A percentile compares a stretch with the other conserved stretches of the same genome.
Conservation (phyloP, 495 filamentous ascomycete species). For the Aspergillus ostianus region DNA sequence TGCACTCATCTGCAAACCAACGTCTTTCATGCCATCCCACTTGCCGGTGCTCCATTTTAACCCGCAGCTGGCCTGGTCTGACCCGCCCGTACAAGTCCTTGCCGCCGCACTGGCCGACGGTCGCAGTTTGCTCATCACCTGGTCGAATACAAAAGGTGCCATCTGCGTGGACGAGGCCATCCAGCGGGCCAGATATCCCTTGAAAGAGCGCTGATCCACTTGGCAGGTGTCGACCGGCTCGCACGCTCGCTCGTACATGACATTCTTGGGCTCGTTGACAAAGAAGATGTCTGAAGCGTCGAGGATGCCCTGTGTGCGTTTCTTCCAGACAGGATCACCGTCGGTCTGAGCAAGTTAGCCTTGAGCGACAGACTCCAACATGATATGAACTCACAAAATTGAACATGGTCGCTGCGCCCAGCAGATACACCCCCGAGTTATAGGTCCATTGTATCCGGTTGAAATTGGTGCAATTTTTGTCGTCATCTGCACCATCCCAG, state of each 20-base stretch:
- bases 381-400: slow-evolving; percentile 29
- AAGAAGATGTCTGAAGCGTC: slow-evolving; percentile 57
- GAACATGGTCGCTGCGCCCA: slow-evolving; percentile 41
- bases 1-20: slow-evolving; percentile 73
- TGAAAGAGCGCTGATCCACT: slow-evolving; percentile 79
- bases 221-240: slow-evolving; percentile 60
- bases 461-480: slow-evolving; percentile 37
- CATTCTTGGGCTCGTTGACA: slow-evolving; percentile 35
- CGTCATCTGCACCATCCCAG: slow-evolving; percentile 62
- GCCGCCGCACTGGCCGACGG: slow-evolving; percentile 69
- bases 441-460: slow-evolving; percentile 43
- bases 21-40: slow-evolving; percentile 56
- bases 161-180: slow-evolving; percentile 68
- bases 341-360: slow-evolving; percentile 20
- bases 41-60: slow-evolving; percentile 57
- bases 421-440: slow-evolving; percentile 35
- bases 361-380: neutral
- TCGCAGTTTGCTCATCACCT: slow-evolving; percentile 63
- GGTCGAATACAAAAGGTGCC: slow-evolving; percentile 61
- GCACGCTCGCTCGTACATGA: slow-evolving; percentile 68
- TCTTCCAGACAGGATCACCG: slow-evolving; percentile 52
- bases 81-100: slow-evolving; percentile 62
- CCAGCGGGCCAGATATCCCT: slow-evolving; percentile 83
- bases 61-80: slow-evolving; percentile 55
- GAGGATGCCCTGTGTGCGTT: slow-evolving; percentile 58